Evolutionary conservation across 495 filamentous ascomycete species (phyloP), one percentile per base, ranked within the genome.

Genomic region (Penicillium canariense): DNA sequence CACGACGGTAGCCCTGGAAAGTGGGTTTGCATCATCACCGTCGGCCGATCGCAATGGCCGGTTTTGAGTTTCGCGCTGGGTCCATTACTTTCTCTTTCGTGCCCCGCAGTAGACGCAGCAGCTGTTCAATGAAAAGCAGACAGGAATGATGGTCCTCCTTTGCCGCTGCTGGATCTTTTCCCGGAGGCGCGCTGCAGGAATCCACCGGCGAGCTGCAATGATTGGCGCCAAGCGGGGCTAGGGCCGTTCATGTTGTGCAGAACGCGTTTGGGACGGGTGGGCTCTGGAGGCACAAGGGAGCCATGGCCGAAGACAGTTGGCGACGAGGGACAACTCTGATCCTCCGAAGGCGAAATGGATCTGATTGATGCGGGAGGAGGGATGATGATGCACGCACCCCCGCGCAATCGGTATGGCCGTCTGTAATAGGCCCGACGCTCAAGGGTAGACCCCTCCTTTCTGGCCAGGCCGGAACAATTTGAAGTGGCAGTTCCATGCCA

Each of bases 221-320:
- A 67, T 65, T 65, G 61, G 60, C 48, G 61, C 67, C 56, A 66
- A 67, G 65, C 47, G 54, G 53, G 43, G 43, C 42, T 20, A 32
- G 50, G 47, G 61, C 55, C 55, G 51, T 44, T 61, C 62, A 70
- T 70, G 69, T 72, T 67, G 67, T 70, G 71, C 71, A 69, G 67
- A 67, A 52, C 56, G 52, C 58, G 65, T 50, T 46, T 63, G 58
- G 51, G 62, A 45, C 42, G 35, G 25, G 40, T 28, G 39, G 31
- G 8, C 20, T 30, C 34, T 14, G 14, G 20, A 0, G 0, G 0
- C 7, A 7, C 6, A 23, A 22, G 11, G 20, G 20, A 40, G 3
- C 12, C 3, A 25, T n/a, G n/a, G n/a, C n/a, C n/a, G 20, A 42
- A 12, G 4, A 25, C 4, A n/a, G 11, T 42, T 12, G 6, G 20